phyloP scores from a whole-genome alignment of 495 filamentous ascomycete species.

The Podospora conica region DNA sequence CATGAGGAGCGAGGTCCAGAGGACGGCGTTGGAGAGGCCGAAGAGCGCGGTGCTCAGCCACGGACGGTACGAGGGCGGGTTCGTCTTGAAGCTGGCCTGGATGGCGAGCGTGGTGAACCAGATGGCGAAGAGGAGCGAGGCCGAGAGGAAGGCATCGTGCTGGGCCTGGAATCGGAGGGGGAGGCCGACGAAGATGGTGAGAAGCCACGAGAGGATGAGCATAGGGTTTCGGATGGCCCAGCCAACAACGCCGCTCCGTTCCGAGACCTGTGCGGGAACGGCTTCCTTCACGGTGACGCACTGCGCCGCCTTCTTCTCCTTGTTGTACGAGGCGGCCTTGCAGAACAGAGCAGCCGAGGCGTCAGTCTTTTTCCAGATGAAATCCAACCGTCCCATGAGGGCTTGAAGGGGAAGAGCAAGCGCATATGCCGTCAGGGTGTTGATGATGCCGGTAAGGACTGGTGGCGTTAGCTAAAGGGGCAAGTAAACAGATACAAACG shows the following conservation, averaged over 20 bases:
- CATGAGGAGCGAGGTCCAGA: constrained; percentile 37
- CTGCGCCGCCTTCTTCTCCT: not conserved
- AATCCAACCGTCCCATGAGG: constrained; percentile 23
- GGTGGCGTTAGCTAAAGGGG: constrained; percentile 4
- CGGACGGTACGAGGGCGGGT: constrained; percentile 8
- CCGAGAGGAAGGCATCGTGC: constrained; percentile 30
- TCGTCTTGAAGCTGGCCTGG: constrained; percentile 29
- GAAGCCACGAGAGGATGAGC: constrained; percentile 24
- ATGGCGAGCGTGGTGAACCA: constrained; percentile 37
- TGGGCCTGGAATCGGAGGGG: constrained; percentile 21
- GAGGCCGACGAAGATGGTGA: constrained; percentile 22
- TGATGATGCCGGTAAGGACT: constrained; percentile 29
- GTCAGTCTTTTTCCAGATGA: not conserved
- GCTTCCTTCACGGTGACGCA: not conserved
- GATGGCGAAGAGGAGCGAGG: constrained; percentile 31
- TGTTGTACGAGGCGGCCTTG: not conserved
- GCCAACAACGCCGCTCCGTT: not conserved
- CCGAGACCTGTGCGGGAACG: not conserved
- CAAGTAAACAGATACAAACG: not conserved
- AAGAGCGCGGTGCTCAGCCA: constrained; percentile 26
- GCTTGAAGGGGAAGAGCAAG: constrained; percentile 21
- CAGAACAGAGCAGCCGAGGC: not conserved
- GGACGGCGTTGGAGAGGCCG: constrained; percentile 36
- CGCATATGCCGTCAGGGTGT: constrained; percentile 20
- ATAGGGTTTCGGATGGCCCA: constrained; percentile 19